Conservation (phyloP, 2,329 filamentous ascomycete genomes). For the Penicillium sp. region DNA sequence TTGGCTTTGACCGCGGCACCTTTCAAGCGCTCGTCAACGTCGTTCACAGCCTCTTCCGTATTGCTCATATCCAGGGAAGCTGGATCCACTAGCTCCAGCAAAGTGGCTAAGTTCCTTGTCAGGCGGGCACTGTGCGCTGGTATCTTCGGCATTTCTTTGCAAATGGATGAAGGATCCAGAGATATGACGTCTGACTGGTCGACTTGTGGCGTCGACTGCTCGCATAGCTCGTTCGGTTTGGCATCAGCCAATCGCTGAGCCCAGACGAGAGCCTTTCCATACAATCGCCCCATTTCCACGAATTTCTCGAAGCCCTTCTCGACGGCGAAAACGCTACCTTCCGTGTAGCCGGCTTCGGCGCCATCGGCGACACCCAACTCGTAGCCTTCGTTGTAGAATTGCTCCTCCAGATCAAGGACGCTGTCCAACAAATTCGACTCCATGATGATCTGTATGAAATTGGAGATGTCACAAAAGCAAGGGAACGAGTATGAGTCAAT, state of each 20-base stretch:
- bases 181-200: slow-evolving; percentile 12
- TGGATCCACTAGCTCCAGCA: slow-evolving; percentile 77
- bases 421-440: slow-evolving; percentile 55
- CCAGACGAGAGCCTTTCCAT: slow-evolving; percentile 82
- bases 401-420: slow-evolving; percentile 61
- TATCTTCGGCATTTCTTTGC: slow-evolving; percentile 46
- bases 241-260: slow-evolving; percentile 62
- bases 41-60: slow-evolving; percentile 82
- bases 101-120: slow-evolving; percentile 70
- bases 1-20: slow-evolving; percentile 80
- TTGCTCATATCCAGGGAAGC: slow-evolving; percentile 77
- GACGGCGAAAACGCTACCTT: slow-evolving; percentile 87
- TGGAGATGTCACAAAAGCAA: background rate
- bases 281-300: slow-evolving; percentile 72
- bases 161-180: slow-evolving; percentile 29
- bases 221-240: slow-evolving; percentile 15
- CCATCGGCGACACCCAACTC: slow-evolving; percentile 74
- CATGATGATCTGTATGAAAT: slow-evolving; percentile 24
- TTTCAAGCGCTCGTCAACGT: slow-evolving; percentile 87
- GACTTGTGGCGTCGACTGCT: slow-evolving; percentile 3
- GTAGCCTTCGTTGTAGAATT: slow-evolving; percentile 83
- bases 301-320: slow-evolving; percentile 96
- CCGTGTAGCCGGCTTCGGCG: slow-evolving; percentile 72
- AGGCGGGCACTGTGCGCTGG: slow-evolving; percentile 63
- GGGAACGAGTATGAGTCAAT: slow-evolving; percentile 6